These are phyloP conservation scores for Xylariaceae sp. DNA, from an alignment of 2,329 filamentous ascomycete genomes.

Conservation along the genomic window DNA sequence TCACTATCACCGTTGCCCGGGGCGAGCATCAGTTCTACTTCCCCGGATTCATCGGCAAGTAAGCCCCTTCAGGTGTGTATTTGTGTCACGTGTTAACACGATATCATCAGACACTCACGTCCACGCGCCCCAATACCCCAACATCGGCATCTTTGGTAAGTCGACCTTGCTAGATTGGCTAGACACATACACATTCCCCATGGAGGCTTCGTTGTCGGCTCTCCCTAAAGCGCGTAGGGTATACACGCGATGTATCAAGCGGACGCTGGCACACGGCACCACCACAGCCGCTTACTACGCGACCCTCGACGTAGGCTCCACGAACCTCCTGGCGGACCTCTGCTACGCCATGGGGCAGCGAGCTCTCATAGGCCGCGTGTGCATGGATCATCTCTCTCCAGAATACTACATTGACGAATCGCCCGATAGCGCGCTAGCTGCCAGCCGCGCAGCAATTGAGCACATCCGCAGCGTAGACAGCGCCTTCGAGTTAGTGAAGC, in stretches of 20 bases:
- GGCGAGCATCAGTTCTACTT: slow-evolving; percentile 68
- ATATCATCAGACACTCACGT: slow-evolving; percentile 77
- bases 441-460: slow-evolving; percentile 56
- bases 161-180: slow-evolving; percentile 92
- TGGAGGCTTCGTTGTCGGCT: slow-evolving; percentile 71
- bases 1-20: slow-evolving; percentile 36
- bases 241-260: slow-evolving; percentile 72
- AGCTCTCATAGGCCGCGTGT: slow-evolving; percentile 88
- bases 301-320: slow-evolving; percentile 78
- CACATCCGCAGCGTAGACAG: slow-evolving; percentile 69
- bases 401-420: slow-evolving; percentile 75
- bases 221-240: slow-evolving; percentile 61
- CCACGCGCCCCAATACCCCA: slow-evolving; percentile 92
- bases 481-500: slow-evolving; percentile 58
- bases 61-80: not conserved
- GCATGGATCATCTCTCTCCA: slow-evolving; percentile 80
- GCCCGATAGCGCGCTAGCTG: slow-evolving; percentile 51
- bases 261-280: slow-evolving; percentile 84
- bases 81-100: slow-evolving; percentile 20
- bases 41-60: slow-evolving; percentile 71
- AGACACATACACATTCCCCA: slow-evolving; percentile 88
- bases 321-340: slow-evolving; percentile 84
- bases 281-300: slow-evolving; percentile 95
- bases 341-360: slow-evolving; percentile 78
- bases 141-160: slow-evolving; percentile 89